These are phyloP conservation scores for Populus ilicifolia DNA, from an alignment of 345 rosid genomes.

Conservation along the genomic window DNA sequence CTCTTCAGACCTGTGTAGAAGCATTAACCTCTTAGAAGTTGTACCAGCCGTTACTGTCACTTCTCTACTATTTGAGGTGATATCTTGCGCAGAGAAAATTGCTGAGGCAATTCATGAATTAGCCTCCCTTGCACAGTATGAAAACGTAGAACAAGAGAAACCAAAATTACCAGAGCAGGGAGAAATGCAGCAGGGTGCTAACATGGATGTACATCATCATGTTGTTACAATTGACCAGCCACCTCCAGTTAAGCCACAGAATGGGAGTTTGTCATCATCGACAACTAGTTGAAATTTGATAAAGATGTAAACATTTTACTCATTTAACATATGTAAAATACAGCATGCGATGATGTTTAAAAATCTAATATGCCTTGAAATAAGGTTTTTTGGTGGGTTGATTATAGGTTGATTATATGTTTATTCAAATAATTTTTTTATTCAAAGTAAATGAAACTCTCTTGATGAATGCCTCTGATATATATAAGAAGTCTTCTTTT, in stretches of 20 bases:
- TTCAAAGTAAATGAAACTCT: too few species aligned
- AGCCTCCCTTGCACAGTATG: constrained; percentile 42
- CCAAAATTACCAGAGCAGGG: background rate
- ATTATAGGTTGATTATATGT: too few species aligned
- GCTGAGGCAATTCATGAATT: constrained; percentile 47
- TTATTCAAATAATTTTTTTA: too few species aligned
- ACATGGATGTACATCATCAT: background rate
- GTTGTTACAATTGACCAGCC: background rate
- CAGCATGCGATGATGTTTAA: background rate
- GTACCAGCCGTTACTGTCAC: constrained; percentile 38
- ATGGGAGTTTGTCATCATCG: background rate
- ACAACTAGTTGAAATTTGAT: background rate
- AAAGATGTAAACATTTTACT: background rate
- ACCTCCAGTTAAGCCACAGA: background rate
- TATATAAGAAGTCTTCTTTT: too few species aligned
- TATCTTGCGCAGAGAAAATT: constrained; percentile 40
- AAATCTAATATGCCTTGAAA: too few species aligned
- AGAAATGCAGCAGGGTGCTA: background rate
- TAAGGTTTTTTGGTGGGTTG: too few species aligned
- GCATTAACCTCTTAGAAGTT: constrained; percentile 31
- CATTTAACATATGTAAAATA: background rate
- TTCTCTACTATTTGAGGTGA: constrained; percentile 47
- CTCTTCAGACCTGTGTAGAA: constrained; percentile 38
- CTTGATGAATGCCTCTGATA: too few species aligned
- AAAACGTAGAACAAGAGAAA: constrained; percentile 8